A percentile compares a stretch with the other conserved stretches of the same genome.
These are phyloP conservation scores for Solanum arcanum DNA, from an alignment of 257 asterid species.

Conservation along the genomic window DNA sequence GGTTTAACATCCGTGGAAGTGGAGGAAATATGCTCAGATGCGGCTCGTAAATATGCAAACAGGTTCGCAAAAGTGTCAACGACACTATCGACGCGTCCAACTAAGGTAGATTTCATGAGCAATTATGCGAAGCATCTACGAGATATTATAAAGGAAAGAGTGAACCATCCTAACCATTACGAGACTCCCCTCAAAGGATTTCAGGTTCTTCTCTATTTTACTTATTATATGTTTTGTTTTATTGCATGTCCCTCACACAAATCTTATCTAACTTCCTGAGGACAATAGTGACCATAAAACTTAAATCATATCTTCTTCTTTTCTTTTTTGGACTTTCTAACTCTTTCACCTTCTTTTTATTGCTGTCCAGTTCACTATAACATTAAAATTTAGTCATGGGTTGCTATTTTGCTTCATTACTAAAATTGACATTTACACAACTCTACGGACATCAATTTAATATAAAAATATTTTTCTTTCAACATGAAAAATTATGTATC, in stretches of 20 bases:
- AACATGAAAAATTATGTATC: not conserved
- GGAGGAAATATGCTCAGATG: constrained; percentile 68
- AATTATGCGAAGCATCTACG: constrained; percentile 58
- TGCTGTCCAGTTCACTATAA: too few relatives aligned
- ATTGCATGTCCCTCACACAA: constrained; percentile 1
- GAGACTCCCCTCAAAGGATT: constrained; percentile 69
- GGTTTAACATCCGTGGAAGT: constrained; percentile 75
- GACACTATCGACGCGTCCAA: constrained; percentile 21
- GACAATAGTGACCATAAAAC: not conserved
- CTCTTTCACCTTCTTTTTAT: not conserved
- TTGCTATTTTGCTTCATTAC: not conserved
- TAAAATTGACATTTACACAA: not conserved
- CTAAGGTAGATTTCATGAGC: constrained; percentile 66
- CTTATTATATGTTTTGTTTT: not conserved
- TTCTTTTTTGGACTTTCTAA: not conserved
- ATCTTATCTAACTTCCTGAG: not conserved
- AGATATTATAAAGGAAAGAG: constrained; percentile 56
- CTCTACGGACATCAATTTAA: not conserved
- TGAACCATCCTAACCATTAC: constrained; percentile 69
- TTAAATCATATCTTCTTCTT: not conserved
- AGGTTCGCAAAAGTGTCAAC: constrained; percentile 59
- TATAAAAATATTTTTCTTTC: too few relatives aligned
- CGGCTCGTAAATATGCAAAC: constrained; percentile 65
- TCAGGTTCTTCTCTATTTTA: constrained; percentile 31
- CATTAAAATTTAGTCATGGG: not conserved